phyloP scores from a whole-genome alignment of 192 early-diverging fungal species.

The Podila clonocystis region DNA sequence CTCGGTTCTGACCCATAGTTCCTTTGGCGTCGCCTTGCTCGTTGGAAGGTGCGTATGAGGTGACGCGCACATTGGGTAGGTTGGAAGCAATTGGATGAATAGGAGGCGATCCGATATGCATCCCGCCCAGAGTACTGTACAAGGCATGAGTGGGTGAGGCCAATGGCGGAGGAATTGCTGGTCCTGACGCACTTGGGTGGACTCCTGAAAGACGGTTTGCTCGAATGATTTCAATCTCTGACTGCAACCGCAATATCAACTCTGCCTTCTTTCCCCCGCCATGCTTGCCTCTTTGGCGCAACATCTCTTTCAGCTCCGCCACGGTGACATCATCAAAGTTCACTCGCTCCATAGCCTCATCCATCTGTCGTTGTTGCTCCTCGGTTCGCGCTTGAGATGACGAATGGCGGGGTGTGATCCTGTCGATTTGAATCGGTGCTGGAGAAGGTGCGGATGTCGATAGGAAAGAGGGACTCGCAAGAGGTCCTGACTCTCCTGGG shows the following conservation, averaged over 20 bases:
- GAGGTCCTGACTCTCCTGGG: conserved; percentile 17
- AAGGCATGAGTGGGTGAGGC: conserved; percentile 31
- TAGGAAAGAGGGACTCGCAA: conserved; percentile 33
- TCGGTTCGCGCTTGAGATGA: conserved; percentile 42
- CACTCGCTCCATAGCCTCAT: conserved; percentile 69
- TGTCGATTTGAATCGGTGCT: conserved; percentile 43
- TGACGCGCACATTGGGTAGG: not conserved
- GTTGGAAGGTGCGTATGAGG: too few relatives aligned
- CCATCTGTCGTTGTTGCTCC: conserved; percentile 64
- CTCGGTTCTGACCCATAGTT: too few relatives aligned
- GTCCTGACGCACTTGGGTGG: not conserved
- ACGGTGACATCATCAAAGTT: conserved; percentile 84
- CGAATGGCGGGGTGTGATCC: conserved; percentile 39
- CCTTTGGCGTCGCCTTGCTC: too few relatives aligned
- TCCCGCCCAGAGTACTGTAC: conserved; percentile 38
- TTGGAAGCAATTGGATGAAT: not conserved
- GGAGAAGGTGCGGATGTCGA: conserved; percentile 27
- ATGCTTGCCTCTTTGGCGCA: conserved; percentile 71
- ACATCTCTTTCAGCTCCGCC: conserved; percentile 77
- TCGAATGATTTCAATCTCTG: conserved; percentile 65
- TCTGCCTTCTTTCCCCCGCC: conserved; percentile 79
- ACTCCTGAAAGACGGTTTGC: conserved; percentile 34
- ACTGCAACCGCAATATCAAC: conserved; percentile 70
- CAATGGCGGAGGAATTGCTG: conserved; percentile 19
- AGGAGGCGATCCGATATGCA: conserved; percentile 42